Conservation (phyloP, 2,329 filamentous ascomycete genomes). For the Apiospora saccharicola region DNA sequence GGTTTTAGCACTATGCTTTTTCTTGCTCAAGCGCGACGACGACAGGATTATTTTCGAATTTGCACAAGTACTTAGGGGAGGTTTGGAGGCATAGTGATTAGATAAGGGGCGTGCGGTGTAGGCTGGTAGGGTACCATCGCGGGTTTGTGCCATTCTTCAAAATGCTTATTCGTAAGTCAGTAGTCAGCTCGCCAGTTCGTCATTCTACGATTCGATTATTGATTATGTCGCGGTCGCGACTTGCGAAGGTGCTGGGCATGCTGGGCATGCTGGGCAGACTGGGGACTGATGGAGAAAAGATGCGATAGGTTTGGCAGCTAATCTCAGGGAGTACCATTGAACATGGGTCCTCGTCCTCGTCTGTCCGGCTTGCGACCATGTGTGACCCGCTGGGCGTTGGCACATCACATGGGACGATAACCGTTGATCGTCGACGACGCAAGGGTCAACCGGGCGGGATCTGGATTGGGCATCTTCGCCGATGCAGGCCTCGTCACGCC, state of each 20-base stretch:
- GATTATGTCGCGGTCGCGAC: not conserved
- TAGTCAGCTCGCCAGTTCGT: not conserved
- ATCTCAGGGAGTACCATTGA: constrained; percentile 3
- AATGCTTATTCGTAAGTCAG: not conserved
- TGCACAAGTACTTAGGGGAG: not conserved
- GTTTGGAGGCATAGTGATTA: not conserved
- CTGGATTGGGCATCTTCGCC: constrained; percentile 22
- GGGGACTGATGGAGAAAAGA: not conserved
- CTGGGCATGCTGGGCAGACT: no score
- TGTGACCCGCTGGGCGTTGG: constrained; percentile 9
- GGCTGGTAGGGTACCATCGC: not conserved
- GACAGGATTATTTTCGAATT: not conserved
- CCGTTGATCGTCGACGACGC: constrained; percentile 4
- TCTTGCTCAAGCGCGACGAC: not conserved
- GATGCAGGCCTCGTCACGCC: constrained; percentile 22
- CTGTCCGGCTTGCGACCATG: constrained; percentile 6
- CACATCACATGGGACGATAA: constrained; percentile 17
- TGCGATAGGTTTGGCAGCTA: not conserved
- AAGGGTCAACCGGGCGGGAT: constrained; percentile 11
- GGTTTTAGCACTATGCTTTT: not conserved
- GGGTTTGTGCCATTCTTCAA: not conserved
- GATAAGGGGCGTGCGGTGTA: not conserved
- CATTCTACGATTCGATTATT: not conserved
- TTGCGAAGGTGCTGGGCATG: no score
- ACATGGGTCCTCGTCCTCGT: constrained; percentile 7